phyloP scores from a whole-genome alignment of 768 basidiomycete genomes.

The Boletus sp. region DNA sequence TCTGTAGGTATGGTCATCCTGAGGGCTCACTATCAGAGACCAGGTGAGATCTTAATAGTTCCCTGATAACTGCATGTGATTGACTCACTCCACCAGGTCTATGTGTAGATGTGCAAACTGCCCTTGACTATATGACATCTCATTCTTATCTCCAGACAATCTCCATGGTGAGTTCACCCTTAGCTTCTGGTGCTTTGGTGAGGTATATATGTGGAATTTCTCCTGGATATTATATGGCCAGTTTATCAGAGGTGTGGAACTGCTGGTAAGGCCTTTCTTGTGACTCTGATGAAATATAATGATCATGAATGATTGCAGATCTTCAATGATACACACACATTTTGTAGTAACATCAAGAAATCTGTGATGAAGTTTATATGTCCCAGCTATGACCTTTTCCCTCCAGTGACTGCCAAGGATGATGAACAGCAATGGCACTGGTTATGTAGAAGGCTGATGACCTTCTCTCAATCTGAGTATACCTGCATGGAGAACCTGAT shows the following conservation, averaged over 20 bases:
- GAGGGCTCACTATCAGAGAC: slow-evolving; percentile 88
- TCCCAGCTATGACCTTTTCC: background rate
- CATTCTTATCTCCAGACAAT: slow-evolving; percentile 65
- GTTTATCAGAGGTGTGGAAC: slow-evolving; percentile 91
- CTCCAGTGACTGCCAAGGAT: background rate
- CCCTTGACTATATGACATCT: slow-evolving; percentile 67
- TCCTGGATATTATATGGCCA: slow-evolving; percentile 74
- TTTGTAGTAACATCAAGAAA: background rate
- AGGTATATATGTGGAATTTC: background rate
- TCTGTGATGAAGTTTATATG: background rate
- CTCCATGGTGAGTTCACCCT: slow-evolving; percentile 51
- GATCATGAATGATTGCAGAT: background rate
- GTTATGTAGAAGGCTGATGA: background rate
- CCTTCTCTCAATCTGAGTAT: background rate
- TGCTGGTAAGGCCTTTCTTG: too few species aligned
- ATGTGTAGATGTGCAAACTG: slow-evolving; percentile 81
- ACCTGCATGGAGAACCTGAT: background rate
- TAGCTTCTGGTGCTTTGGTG: background rate
- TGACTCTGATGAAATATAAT: too few species aligned
- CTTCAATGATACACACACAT: background rate
- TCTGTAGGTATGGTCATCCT: slow-evolving; percentile 76
- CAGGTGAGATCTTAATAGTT: slow-evolving; percentile 42
- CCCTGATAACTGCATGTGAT: background rate
- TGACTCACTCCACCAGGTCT: slow-evolving; percentile 47
- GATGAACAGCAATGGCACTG: background rate